phyloP scores from a whole-genome alignment of 2,329 filamentous ascomycete genomes.

The Hypoxylon sp. region DNA sequence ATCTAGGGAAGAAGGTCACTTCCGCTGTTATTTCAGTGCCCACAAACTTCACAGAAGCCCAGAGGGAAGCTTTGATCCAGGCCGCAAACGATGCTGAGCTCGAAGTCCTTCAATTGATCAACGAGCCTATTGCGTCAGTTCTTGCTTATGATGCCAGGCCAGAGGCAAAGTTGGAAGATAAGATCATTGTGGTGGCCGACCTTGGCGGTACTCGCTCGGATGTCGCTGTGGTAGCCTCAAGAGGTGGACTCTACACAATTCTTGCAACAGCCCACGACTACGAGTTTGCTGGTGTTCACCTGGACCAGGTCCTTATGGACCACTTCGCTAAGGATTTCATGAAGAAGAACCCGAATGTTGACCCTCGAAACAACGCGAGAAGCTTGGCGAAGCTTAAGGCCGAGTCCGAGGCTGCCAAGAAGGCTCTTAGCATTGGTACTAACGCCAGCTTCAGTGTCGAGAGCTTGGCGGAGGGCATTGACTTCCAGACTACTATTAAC shows the following conservation, averaged over 20 bases:
- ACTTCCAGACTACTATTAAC: slow-evolving; percentile 94
- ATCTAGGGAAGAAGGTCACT: slow-evolving; percentile 91
- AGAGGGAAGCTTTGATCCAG: slow-evolving; percentile 83
- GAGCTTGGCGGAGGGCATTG: slow-evolving; percentile 87
- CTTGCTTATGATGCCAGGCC: slow-evolving; percentile 92
- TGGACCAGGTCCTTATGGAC: slow-evolving; percentile 93
- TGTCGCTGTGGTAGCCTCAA: slow-evolving; percentile 88
- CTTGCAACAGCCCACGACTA: slow-evolving; percentile 96
- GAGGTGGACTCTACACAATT: slow-evolving; percentile 96
- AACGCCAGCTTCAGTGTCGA: slow-evolving; percentile 95
- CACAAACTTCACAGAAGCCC: slow-evolving; percentile 90
- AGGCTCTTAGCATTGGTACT: slow-evolving; percentile 87
- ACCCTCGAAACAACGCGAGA: slow-evolving; percentile 85
- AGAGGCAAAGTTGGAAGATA: slow-evolving; percentile 82
- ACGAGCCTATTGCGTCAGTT: slow-evolving; percentile 89
- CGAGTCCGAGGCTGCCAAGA: slow-evolving; percentile 92
- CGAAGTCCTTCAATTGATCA: slow-evolving; percentile 92
- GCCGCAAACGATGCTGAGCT: slow-evolving; percentile 85
- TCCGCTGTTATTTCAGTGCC: slow-evolving; percentile 96
- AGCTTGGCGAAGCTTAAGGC: slow-evolving; percentile 92
- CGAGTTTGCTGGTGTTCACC: slow-evolving; percentile 86
- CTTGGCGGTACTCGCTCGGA: slow-evolving; percentile 94
- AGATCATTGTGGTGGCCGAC: slow-evolving; percentile 91
- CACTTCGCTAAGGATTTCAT: slow-evolving; percentile 99
- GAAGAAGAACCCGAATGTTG: slow-evolving; percentile 89